A percentile compares a stretch with the other conserved stretches of the same genome.
These are phyloP conservation scores for Aspergillus nidulans DNA, from an alignment of 495 filamentous ascomycete genomes.

Conservation along the genomic window DNA sequence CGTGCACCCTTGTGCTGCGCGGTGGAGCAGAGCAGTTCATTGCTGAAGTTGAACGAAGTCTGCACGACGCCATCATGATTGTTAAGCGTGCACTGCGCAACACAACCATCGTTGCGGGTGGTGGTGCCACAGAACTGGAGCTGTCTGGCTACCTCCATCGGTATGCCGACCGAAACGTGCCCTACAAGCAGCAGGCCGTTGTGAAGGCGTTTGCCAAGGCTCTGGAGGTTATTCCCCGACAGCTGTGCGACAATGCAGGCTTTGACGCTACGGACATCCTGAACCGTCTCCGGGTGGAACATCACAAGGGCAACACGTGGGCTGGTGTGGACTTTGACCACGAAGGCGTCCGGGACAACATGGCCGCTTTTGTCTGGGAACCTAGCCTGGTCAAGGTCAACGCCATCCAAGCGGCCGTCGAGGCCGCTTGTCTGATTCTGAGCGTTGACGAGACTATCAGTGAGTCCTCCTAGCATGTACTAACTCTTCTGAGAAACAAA, in stretches of 20 bases:
- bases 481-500: neutral
- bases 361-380: slow-evolving; percentile 95
- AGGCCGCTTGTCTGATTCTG: slow-evolving; percentile 91
- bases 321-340: slow-evolving; percentile 92
- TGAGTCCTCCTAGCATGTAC: slow-evolving; percentile 32
- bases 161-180: slow-evolving; percentile 86
- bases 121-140: slow-evolving; percentile 96
- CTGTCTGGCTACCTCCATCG: slow-evolving; percentile 86
- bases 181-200: slow-evolving; percentile 92
- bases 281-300: slow-evolving; percentile 90
- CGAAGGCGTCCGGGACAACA: slow-evolving; percentile 88
- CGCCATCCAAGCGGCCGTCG: slow-evolving; percentile 91
- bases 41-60: slow-evolving; percentile 91
- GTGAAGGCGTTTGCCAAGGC: slow-evolving; percentile 98
- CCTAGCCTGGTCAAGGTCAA: slow-evolving; percentile 95
- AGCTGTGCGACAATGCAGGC: slow-evolving; percentile 96
- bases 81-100: slow-evolving; percentile 96
- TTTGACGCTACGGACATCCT: slow-evolving; percentile 98
- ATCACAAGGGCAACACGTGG: slow-evolving; percentile 86
- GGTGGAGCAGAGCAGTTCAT: slow-evolving; percentile 99
- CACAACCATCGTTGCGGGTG: slow-evolving; percentile 88
- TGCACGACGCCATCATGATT: slow-evolving; percentile 99
- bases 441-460: slow-evolving; percentile 96
- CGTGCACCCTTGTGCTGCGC: slow-evolving; percentile 90
- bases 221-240: slow-evolving; percentile 91